Evolutionary conservation across 345 rosid species (phyloP).

Genomic region (Pistacia vera): DNA sequence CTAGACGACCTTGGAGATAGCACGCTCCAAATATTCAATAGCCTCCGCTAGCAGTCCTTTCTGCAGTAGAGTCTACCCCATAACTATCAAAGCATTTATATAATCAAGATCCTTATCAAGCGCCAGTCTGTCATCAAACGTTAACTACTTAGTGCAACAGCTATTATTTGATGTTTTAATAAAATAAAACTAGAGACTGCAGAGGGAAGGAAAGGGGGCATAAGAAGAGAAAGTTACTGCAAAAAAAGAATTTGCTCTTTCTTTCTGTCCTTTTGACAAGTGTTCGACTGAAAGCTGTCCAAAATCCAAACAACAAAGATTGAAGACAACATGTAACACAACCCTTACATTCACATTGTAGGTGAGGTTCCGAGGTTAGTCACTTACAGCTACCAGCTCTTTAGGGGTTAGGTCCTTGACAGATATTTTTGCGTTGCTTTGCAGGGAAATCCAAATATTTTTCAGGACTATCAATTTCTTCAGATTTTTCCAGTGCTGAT

Average conservation of each 20-base stretch:
- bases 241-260: slow-evolving; percentile 15
- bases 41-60: slow-evolving; percentile 62
- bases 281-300: too few species aligned
- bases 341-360: too few species aligned
- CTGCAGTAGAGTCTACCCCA: slow-evolving; percentile 77
- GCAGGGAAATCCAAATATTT: slow-evolving; percentile 32
- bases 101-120: slow-evolving; percentile 75
- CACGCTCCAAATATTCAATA: slow-evolving; percentile 61
- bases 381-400: slow-evolving; percentile 65
- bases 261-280: too few species aligned
- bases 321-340: too few species aligned
- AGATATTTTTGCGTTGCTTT: slow-evolving; percentile 33
- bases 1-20: slow-evolving; percentile 61
- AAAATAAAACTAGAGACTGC: neutral
- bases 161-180: neutral
- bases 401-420: slow-evolving; percentile 52
- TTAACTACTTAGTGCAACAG: slow-evolving; percentile 2
- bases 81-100: slow-evolving; percentile 52
- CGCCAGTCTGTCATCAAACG: slow-evolving; percentile 55
- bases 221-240: slow-evolving; percentile 36
- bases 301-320: too few species aligned
- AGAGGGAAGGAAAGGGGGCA: neutral
- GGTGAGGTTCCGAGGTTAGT: too few species aligned
- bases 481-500: slow-evolving; percentile 27
- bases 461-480: slow-evolving; percentile 26